Evolutionary conservation across 192 early-diverging fungal species (phyloP).

Genomic region (Coemansia sp.): DNA sequence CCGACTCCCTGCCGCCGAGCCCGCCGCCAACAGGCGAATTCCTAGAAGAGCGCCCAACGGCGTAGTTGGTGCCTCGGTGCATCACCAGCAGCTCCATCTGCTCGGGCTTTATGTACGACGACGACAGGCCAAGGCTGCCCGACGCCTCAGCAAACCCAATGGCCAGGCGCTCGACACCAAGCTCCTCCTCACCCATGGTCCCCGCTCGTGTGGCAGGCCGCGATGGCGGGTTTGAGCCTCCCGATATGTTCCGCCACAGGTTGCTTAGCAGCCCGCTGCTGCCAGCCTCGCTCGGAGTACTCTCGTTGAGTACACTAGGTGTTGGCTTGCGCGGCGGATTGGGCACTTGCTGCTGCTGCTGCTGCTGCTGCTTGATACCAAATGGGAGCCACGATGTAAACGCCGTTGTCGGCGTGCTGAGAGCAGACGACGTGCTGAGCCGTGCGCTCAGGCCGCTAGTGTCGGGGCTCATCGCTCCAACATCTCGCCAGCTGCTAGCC

Average conservation of each 20-base stretch:
- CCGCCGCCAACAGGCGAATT: slow-evolving; percentile 42
- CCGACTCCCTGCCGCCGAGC: slow-evolving; percentile 33
- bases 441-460: slow-evolving; percentile 12
- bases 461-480: slow-evolving; percentile 2
- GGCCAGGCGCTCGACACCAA: slow-evolving; percentile 35
- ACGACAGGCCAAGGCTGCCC: slow-evolving; percentile 32
- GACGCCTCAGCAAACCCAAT: slow-evolving; percentile 52
- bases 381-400: slow-evolving; percentile 49
- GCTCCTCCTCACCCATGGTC: slow-evolving; percentile 16
- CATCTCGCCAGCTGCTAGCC: slow-evolving; percentile 1
- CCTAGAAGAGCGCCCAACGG: background rate
- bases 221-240: slow-evolving; percentile 27
- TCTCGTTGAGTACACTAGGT: slow-evolving; percentile 11
- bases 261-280: slow-evolving; percentile 48
- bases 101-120: slow-evolving; percentile 48
- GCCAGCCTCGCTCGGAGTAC: slow-evolving; percentile 32
- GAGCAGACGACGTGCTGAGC: slow-evolving; percentile 36
- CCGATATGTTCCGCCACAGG: slow-evolving; percentile 52
- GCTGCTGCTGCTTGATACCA: slow-evolving; percentile 12
- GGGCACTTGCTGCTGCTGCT: no score
- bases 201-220: slow-evolving; percentile 15
- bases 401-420: slow-evolving; percentile 39
- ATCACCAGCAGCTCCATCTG: slow-evolving; percentile 40
- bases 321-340: slow-evolving; percentile 3
- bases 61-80: slow-evolving; percentile 29